phyloP scores from a whole-genome alignment of 805 yeast species.

The Schizosaccharomyces octosporus region DNA sequence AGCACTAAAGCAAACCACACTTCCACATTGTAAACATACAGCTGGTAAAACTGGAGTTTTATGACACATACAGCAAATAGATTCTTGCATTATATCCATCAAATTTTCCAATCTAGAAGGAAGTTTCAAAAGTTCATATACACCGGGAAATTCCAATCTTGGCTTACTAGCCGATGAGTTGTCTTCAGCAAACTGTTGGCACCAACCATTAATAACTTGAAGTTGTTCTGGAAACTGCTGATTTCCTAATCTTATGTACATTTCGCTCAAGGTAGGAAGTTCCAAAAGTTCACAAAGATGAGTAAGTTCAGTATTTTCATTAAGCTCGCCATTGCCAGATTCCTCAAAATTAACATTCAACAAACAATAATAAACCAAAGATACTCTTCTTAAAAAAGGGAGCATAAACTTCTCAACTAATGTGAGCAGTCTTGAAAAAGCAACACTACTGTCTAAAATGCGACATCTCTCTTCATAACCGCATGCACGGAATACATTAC shows the following conservation, averaged over 20 bases:
- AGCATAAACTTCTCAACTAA: neutral
- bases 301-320: neutral
- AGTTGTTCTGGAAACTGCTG: neutral
- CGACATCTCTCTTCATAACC: neutral
- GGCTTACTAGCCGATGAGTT: neutral
- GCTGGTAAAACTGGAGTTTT: slow-evolving; percentile 40
- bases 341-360: neutral
- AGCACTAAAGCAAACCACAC: slow-evolving; percentile 40
- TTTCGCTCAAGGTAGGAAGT: neutral
- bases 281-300: neutral
- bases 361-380: neutral
- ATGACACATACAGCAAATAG: slow-evolving; percentile 15
- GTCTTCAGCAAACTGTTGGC: neutral
- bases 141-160: slow-evolving; percentile 29
- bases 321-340: neutral
- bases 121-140: slow-evolving; percentile 32
- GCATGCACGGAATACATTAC: neutral
- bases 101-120: slow-evolving; percentile 46
- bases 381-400: neutral
- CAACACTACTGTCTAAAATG: neutral
- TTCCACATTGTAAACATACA: slow-evolving; percentile 62
- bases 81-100: slow-evolving; percentile 25
- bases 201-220: neutral
- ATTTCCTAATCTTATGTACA: neutral
- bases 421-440: neutral